Conservation (phyloP, 2,329 filamentous ascomycete species). For the Fusarium agapanthi region DNA sequence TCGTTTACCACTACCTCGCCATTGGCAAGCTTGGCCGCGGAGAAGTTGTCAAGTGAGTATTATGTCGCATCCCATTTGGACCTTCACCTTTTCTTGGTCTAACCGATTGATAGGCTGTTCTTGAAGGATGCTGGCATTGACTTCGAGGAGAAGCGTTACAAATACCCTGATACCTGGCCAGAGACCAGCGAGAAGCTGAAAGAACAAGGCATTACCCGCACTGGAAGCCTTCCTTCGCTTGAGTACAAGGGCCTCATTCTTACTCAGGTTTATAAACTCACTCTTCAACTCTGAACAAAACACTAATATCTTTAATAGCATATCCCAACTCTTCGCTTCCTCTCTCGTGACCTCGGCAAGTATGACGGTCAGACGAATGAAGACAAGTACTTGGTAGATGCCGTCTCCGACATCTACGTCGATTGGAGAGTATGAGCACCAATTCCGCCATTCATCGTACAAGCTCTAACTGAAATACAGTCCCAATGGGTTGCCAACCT, state of each 20-base stretch:
- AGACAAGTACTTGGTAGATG: constrained; percentile 21
- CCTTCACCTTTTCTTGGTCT: no score
- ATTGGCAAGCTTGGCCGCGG: constrained; percentile 42
- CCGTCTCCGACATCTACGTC: constrained; percentile 8
- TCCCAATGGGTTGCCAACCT: constrained; percentile 5
- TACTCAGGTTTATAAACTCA: constrained; percentile 10
- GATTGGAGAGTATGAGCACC: constrained; percentile 7
- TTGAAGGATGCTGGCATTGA: constrained; percentile 28
- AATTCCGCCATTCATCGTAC: fast-evolving
- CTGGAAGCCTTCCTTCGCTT: constrained; percentile 47
- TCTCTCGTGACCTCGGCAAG: constrained; percentile 21
- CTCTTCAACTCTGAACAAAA: fast-evolving
- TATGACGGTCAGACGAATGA: constrained; percentile 20
- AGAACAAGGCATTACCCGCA: constrained; percentile 39
- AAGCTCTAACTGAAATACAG: not conserved
- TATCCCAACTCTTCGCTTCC: constrained; percentile 12
- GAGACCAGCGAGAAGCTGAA: constrained; percentile 41
- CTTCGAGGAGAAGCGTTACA: constrained; percentile 29
- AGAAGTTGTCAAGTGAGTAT: constrained; percentile 39
- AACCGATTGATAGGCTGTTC: constrained; percentile 7
- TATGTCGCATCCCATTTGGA: no score
- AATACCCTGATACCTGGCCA: constrained; percentile 19
- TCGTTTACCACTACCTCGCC: constrained; percentile 39
- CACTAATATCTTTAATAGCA: not conserved
- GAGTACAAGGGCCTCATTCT: constrained; percentile 48